phyloP scores from a whole-genome alignment of 495 filamentous ascomycete genomes.

The Apodospora peruviana region DNA sequence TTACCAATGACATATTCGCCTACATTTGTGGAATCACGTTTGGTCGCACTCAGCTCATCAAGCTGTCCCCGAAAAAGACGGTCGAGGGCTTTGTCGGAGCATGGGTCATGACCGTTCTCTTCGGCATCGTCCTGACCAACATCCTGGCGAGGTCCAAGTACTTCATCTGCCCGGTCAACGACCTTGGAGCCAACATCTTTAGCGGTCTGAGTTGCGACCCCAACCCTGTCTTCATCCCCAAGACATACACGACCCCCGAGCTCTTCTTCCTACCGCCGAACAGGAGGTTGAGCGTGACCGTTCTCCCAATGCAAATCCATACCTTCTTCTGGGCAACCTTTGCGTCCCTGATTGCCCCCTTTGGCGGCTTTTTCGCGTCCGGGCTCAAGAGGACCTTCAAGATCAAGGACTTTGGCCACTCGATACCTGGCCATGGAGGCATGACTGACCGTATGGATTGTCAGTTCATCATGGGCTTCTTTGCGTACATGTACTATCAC shows the following conservation, averaged over 20 bases:
- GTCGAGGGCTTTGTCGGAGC: slow-evolving; percentile 97
- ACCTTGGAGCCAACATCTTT: slow-evolving; percentile 87
- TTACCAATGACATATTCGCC: slow-evolving; percentile 98
- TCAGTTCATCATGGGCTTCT: slow-evolving; percentile 99
- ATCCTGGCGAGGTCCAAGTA: slow-evolving; percentile 89
- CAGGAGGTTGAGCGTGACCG: slow-evolving; percentile 49
- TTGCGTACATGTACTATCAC: slow-evolving; percentile 96
- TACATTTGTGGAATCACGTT: slow-evolving; percentile 98
- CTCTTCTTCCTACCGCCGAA: slow-evolving; percentile 52
- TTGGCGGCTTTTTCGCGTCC: slow-evolving; percentile 97
- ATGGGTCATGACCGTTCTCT: slow-evolving; percentile 89
- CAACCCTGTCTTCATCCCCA: slow-evolving; percentile 87
- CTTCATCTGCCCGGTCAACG: slow-evolving; percentile 96
- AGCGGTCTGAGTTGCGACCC: slow-evolving; percentile 85
- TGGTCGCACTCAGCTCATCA: slow-evolving; percentile 93
- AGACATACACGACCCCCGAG: slow-evolving; percentile 74
- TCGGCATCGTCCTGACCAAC: slow-evolving; percentile 79
- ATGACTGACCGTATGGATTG: slow-evolving; percentile 99
- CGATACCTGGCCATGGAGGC: slow-evolving; percentile 94
- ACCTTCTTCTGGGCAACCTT: slow-evolving; percentile 87
- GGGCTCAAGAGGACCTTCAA: slow-evolving; percentile 98
- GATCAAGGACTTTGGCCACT: slow-evolving; percentile 99
- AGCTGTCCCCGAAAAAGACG: slow-evolving; percentile 98
- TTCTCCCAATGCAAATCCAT: slow-evolving; percentile 92
- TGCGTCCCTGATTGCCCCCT: slow-evolving; percentile 94